Evolutionary conservation across 768 basidiomycete species (phyloP).

Genomic region (Leccinum sublutescens): DNA sequence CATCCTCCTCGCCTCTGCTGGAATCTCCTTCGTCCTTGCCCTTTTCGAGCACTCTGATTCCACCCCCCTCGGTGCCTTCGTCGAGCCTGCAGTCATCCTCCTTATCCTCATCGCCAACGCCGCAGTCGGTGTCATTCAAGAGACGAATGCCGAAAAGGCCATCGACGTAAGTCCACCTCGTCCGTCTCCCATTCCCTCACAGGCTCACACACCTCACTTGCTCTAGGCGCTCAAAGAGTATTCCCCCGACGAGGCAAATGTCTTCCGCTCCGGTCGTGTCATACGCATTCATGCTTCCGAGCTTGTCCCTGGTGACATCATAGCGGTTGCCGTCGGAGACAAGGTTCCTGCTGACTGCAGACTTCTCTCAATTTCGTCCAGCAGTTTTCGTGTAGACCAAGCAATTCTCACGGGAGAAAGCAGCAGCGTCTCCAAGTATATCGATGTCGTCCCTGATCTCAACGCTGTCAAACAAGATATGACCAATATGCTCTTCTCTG

Average conservation of each 20-base stretch:
- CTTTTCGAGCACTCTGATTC: constrained; percentile 77
- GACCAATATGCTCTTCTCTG: constrained; percentile 94
- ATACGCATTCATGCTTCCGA: constrained; percentile 79
- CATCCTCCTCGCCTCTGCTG: constrained; percentile 91
- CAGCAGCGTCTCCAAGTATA: constrained; percentile 79
- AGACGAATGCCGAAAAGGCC: constrained; percentile 93
- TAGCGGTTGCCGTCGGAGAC: constrained; percentile 90
- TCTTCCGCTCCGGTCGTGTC: constrained; percentile 69
- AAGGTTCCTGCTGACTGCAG: constrained; percentile 95
- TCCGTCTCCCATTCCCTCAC: background rate
- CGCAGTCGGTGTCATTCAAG: constrained; percentile 96
- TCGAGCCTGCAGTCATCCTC: constrained; percentile 93
- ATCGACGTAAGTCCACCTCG: constrained; percentile 74
- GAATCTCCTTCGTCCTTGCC: constrained; percentile 90
- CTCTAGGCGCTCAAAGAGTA: constrained; percentile 91
- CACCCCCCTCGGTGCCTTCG: constrained; percentile 78
- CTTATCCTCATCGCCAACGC: constrained; percentile 96
- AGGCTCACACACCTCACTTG: background rate
- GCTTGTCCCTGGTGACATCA: constrained; percentile 93
- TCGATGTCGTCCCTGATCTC: constrained; percentile 62
- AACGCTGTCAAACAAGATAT: constrained; percentile 97
- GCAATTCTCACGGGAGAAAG: constrained; percentile 90
- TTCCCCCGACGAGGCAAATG: constrained; percentile 95
- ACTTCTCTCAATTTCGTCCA: constrained; percentile 84
- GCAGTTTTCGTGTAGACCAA: constrained; percentile 93